A percentile compares a stretch with the other conserved stretches of the same genome.
phyloP scores from a whole-genome alignment of 116 monocot genomes.

The Posidonia oceanica region DNA sequence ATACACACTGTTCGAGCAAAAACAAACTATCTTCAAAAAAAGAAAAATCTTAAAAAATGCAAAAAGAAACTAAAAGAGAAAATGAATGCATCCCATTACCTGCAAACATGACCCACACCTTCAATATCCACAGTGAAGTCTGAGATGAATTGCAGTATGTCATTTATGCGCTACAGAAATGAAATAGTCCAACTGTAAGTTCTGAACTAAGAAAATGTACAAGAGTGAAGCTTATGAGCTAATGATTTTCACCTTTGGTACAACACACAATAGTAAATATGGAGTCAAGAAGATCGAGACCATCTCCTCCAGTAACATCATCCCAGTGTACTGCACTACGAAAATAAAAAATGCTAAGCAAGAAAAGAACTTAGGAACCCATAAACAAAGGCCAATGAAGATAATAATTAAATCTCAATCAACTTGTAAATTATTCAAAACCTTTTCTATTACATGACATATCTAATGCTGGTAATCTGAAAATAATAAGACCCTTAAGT shows the following conservation, averaged over 20 bases:
- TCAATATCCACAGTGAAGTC: constrained; percentile 83
- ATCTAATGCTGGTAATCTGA: too few species aligned
- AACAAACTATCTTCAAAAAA: neutral
- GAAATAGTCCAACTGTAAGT: neutral
- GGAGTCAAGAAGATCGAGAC: constrained; percentile 73
- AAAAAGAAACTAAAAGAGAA: neutral
- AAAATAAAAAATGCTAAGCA: neutral
- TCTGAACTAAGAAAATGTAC: neutral
- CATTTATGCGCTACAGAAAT: constrained; percentile 53
- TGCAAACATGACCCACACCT: constrained; percentile 98
- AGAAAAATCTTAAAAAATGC: too few species aligned
- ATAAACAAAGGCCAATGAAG: too few species aligned
- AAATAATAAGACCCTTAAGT: too few species aligned
- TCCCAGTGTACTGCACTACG: constrained; percentile 58
- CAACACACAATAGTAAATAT: constrained; percentile 60
- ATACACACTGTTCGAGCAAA: neutral
- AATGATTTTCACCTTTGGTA: constrained; percentile 51
- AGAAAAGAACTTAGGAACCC: constrained; percentile 3
- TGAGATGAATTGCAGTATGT: constrained; percentile 79
- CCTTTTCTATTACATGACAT: too few species aligned
- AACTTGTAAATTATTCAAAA: too few species aligned
- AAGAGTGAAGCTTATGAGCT: neutral
- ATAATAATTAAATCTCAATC: too few species aligned
- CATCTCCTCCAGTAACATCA: constrained; percentile 85
- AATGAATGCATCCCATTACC: constrained; percentile 25